Evolutionary conservation across 2,329 filamentous ascomycete genomes (phyloP), one percentile per base, ranked within the genome.

Genomic region (Colletotrichum sp.): DNA sequence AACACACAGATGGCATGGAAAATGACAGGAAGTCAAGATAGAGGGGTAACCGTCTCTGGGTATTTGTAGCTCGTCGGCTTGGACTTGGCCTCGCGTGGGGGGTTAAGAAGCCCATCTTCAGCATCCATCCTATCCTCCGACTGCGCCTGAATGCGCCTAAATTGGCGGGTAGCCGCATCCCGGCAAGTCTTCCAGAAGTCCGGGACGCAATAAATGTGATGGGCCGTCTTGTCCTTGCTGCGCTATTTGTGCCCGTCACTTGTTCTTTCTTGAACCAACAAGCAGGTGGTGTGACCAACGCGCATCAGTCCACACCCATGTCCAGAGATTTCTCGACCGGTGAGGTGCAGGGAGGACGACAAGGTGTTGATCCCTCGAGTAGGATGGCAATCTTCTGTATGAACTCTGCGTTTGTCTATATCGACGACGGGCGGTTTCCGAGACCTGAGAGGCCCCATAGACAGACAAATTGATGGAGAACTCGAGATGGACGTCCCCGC

Each of bases 281-380:
- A 21, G 44, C 44, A 24, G 44, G 44, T 52, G 44, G 44, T 52
- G 44, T 52, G 44, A 52, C 44, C 44, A 52, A 52, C 44, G 44
- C 44, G 44, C 44, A 52, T 52, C 44, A 52, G 44, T 52, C 44
- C 44, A 52, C 44, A 52, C 10, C 44, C 44, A 8, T 52, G 44
- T 52, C 44, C 44, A 52, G 44, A 52, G n/a, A 52, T 52, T 49
- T 21, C 44, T 52, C n/a, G 44, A 52, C 44, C 44, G 44, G 44
- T 21, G 44, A 13, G n/a, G n/a, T 24, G 44, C n/a, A 52, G 44
- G n/a, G 10, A 52, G 44, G n/a, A 21, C 13, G 44, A 21, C n/a
- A 52, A 24, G 44, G 39, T n/a, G 9, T 49, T 13, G n/a, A 13
- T 52, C 44, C 44, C n/a, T 52, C n/a, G 12, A 21, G n/a, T 1